Conservation (phyloP, 495 filamentous ascomycete genomes). For the Trichoderma erinaceum region DNA sequence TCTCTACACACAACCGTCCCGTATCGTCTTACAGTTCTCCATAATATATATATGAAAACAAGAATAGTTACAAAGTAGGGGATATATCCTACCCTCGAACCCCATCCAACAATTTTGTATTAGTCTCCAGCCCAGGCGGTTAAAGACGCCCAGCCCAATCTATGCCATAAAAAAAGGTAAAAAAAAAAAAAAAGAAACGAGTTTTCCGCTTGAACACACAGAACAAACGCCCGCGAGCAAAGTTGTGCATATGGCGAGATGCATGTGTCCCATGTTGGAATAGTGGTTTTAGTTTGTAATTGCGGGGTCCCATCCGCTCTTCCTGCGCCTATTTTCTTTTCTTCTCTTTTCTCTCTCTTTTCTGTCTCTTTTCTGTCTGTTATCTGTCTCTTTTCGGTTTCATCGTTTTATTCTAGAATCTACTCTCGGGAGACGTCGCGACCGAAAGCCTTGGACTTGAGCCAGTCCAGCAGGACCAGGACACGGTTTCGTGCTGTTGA, state of each 20-base stretch:
- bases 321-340: neutral
- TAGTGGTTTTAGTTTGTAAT: neutral
- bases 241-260: constrained; percentile 10
- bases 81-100: constrained; percentile 8
- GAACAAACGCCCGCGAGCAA: constrained; percentile 11
- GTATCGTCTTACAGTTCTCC: neutral
- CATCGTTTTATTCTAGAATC: constrained; percentile 20
- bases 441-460: constrained; percentile 91
- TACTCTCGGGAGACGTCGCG: constrained; percentile 94
- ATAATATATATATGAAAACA: neutral
- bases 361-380: neutral
- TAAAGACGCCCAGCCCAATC: neutral
- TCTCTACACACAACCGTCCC: too few species aligned
- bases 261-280: neutral
- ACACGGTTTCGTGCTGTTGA: constrained; percentile 76
- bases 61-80: neutral
- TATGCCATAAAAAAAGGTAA: constrained; percentile 14
- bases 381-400: neutral
- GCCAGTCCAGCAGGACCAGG: constrained; percentile 88
- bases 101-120: constrained; percentile 4
- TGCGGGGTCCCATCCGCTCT: constrained; percentile 5
- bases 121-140: neutral
- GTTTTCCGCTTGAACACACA: constrained; percentile 9
- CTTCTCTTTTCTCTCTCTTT: neutral
- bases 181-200: constrained; percentile 4